A percentile compares a stretch with the other conserved stretches of the same genome.
Conservation (phyloP, 2,329 filamentous ascomycete species). For the Aaosphaeria pasadenensis region DNA sequence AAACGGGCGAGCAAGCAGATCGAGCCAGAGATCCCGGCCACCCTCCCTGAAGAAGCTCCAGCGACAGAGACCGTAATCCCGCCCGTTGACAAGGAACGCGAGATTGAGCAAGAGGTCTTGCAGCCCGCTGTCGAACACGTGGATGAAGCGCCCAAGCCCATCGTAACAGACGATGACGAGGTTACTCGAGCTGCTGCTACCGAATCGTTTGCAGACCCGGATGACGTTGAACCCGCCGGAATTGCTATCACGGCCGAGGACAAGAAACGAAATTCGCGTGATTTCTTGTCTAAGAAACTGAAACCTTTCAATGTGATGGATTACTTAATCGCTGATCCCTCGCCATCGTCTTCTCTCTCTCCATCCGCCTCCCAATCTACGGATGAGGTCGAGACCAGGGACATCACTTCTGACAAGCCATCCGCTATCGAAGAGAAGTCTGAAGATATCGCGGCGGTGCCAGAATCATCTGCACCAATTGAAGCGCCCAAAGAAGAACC, state of each 20-base stretch:
- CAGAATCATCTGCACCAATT: not conserved
- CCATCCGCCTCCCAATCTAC: too few relatives aligned
- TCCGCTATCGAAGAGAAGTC: not conserved
- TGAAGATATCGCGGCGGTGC: too few relatives aligned
- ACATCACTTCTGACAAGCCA: not conserved
- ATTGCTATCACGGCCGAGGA: too few relatives aligned
- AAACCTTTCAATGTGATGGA: slow-evolving; percentile 1
- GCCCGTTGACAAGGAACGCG: not conserved
- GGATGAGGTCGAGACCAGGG: too few relatives aligned
- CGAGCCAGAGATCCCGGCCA: slow-evolving; percentile 4
- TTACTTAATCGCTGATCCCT: slow-evolving; percentile 2
- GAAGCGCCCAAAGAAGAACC: not conserved
- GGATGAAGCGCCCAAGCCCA: slow-evolving; percentile 2
- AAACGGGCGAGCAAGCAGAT: slow-evolving; percentile 19
- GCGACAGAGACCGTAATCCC: not conserved
- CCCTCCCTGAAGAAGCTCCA: not conserved
- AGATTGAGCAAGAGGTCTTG: slow-evolving; percentile 16
- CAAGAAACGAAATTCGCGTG: too few relatives aligned
- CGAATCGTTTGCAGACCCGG: too few relatives aligned
- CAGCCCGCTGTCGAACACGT: slow-evolving; percentile 17
- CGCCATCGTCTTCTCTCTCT: not conserved
- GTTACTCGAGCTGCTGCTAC: too few relatives aligned
- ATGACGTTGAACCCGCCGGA: too few relatives aligned
- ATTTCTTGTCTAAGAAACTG: too few relatives aligned
- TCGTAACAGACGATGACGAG: too few relatives aligned